Conservation (phyloP, 495 filamentous ascomycete species). For the Friedmanniomyces endolithicus region DNA sequence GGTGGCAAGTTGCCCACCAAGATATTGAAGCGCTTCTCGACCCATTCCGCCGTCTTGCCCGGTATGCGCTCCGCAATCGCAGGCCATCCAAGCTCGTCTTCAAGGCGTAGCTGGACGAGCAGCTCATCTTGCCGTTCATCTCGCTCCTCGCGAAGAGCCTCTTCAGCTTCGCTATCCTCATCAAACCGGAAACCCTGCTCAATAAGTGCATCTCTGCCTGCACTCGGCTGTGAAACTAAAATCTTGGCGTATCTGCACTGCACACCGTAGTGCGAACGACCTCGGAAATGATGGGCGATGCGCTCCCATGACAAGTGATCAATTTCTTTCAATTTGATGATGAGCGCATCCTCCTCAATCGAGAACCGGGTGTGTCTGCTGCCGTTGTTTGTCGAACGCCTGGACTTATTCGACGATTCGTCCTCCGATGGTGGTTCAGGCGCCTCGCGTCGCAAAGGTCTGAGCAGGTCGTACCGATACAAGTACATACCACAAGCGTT, state of each 20-base stretch:
- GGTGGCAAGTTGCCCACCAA: neutral
- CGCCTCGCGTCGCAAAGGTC: conserved; percentile 2
- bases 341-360: conserved; percentile 15
- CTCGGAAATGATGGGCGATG: conserved; percentile 10
- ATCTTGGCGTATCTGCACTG: conserved; percentile 18
- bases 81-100: conserved; percentile 8
- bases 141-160: neutral
- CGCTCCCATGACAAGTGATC: conserved; percentile 15
- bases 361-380: conserved; percentile 3
- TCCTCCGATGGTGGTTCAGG: neutral
- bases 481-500: conserved; percentile 21
- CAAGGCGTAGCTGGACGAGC: conserved; percentile 13
- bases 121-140: conserved; percentile 13
- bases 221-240: neutral
- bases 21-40: conserved; percentile 11
- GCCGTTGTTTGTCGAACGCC: neutral
- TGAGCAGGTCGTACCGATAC: conserved; percentile 11
- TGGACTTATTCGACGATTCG: neutral
- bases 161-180: neutral
- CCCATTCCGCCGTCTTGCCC: neutral
- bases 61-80: conserved; percentile 6
- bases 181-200: conserved; percentile 12
- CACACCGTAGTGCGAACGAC: conserved; percentile 8
- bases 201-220: conserved; percentile 9
- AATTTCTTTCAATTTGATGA: conserved; percentile 20